Percentiles rank a stretch among this genome's conserved stretches.
Evolutionary conservation across 2,329 filamentous ascomycete species (phyloP).

Genomic region (Lasiodiplodia sp.): DNA sequence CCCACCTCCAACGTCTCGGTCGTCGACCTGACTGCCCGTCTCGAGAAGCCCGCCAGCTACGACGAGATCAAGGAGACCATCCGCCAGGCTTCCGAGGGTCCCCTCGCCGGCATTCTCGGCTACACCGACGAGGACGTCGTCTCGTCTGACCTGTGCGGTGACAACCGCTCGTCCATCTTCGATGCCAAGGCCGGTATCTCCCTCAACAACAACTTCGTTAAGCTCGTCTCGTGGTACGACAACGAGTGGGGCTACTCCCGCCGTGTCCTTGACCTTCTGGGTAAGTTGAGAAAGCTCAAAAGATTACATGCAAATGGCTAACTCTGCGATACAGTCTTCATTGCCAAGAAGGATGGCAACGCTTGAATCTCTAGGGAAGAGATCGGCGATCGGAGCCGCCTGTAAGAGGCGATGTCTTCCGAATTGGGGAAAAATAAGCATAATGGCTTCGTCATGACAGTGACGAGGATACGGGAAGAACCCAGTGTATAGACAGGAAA

Average conservation of each 20-base stretch:
- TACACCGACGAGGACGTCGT: constrained; percentile 99
- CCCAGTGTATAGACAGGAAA: constrained; percentile 25
- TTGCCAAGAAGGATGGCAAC: constrained; percentile 53
- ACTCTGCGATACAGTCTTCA: constrained; percentile 38
- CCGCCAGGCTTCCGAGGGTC: constrained; percentile 82
- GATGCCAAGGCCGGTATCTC: constrained; percentile 99
- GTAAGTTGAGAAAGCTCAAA: constrained; percentile 27
- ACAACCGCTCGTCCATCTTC: constrained; percentile 95
- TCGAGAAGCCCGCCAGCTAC: constrained; percentile 88
- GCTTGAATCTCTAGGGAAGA: constrained; percentile 45
- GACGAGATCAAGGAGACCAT: constrained; percentile 92
- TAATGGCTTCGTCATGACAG: constrained; percentile 28
- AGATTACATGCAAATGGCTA: not conserved
- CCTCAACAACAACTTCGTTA: constrained; percentile 98
- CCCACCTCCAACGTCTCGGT: constrained; percentile 99
- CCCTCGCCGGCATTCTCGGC: constrained; percentile 89
- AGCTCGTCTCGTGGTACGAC: constrained; percentile 98
- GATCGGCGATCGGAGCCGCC: constrained; percentile 6
- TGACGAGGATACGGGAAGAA: constrained; percentile 24
- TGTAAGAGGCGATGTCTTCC: constrained; percentile 6
- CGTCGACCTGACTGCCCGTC: constrained; percentile 92
- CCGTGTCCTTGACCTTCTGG: constrained; percentile 64
- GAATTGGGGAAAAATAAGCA: constrained; percentile 17
- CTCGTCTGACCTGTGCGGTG: constrained; percentile 91
- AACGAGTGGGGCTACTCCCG: constrained; percentile 90